These are phyloP conservation scores for Prunus yedoensis DNA, from an alignment of 331 rosid species.

Conservation along the genomic window DNA sequence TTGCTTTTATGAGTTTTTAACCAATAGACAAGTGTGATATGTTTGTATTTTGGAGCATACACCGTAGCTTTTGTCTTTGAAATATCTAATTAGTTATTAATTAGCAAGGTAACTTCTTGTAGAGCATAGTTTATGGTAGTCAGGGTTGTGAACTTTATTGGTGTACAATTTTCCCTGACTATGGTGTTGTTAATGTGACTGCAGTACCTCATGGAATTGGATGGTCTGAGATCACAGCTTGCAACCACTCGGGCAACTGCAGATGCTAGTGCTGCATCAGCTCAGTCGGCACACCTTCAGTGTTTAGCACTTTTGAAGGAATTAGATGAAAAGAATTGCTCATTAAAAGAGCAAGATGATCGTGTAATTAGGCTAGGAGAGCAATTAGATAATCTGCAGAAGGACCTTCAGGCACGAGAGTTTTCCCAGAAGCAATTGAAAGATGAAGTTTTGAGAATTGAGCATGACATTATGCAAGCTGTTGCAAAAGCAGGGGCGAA, in stretches of 20 bases:
- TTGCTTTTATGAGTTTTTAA: not conserved
- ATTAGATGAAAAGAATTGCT: constrained; percentile 62
- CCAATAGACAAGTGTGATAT: not conserved
- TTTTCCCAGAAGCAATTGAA: constrained; percentile 87
- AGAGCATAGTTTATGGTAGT: not conserved
- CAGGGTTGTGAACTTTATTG: not conserved
- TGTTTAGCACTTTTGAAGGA: constrained; percentile 73
- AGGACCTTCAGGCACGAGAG: constrained; percentile 84
- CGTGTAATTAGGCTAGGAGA: constrained; percentile 66
- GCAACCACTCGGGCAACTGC: constrained; percentile 68
- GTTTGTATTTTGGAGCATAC: not conserved
- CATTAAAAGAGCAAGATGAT: constrained; percentile 76
- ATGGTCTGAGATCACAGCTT: constrained; percentile 68
- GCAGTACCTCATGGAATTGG: constrained; percentile 78
- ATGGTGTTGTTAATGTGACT: constrained; percentile 1
- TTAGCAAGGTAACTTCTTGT: not conserved
- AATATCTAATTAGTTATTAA: not conserved
- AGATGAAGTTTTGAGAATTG: constrained; percentile 78
- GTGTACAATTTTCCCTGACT: not conserved
- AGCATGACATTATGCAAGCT: constrained; percentile 78
- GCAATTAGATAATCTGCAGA: constrained; percentile 78
- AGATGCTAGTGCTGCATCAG: constrained; percentile 85
- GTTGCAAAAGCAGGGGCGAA: constrained; percentile 58
- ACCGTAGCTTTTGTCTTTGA: not conserved
- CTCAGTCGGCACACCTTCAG: constrained; percentile 71